These are phyloP conservation scores for Tulasnella sp. DNA, from an alignment of 768 basidiomycete genomes.

Conservation along the genomic window DNA sequence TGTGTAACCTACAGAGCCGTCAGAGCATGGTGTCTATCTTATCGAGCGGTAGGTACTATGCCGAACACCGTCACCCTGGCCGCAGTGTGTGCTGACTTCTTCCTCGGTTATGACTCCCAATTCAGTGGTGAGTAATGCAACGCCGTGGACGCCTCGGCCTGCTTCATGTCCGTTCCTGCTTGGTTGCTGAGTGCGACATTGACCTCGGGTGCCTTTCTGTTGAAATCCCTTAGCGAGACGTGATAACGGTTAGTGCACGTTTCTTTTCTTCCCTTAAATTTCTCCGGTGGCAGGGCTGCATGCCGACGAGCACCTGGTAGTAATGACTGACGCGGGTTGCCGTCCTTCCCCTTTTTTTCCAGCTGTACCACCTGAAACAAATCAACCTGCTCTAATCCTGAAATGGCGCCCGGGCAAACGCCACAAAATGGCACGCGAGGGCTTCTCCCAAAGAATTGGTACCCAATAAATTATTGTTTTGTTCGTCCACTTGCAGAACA, in stretches of 20 bases:
- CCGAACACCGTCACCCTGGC: not conserved
- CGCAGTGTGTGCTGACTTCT: not conserved
- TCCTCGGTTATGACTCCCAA: not conserved
- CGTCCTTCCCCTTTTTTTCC: not conserved
- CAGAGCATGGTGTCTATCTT: slow-evolving; percentile 24
- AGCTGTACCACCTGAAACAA: slow-evolving; percentile 13
- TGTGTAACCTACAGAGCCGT: slow-evolving; percentile 6
- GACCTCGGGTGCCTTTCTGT: not conserved
- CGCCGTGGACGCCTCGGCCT: slow-evolving; percentile 8
- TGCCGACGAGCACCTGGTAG: not conserved
- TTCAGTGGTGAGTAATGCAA: slow-evolving; percentile 21
- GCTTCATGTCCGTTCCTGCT: not conserved
- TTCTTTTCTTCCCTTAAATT: not conserved
- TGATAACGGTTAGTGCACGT: slow-evolving; percentile 21
- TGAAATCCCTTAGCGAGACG: slow-evolving; percentile 15
- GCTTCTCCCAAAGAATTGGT: not conserved
- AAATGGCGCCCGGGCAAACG: slow-evolving; percentile 3
- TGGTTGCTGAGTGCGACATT: slow-evolving; percentile 4
- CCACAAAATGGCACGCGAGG: not conserved
- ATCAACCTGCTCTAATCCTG: slow-evolving; percentile 16
- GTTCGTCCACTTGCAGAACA: slow-evolving; percentile 2
- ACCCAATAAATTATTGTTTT: slow-evolving; percentile 7
- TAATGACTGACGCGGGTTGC: slow-evolving; percentile 1
- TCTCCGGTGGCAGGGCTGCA: not conserved
- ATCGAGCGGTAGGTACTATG: slow-evolving; percentile 3